Conservation (phyloP, 2,329 filamentous ascomycete species). For the Cladosporium oxysporum region DNA sequence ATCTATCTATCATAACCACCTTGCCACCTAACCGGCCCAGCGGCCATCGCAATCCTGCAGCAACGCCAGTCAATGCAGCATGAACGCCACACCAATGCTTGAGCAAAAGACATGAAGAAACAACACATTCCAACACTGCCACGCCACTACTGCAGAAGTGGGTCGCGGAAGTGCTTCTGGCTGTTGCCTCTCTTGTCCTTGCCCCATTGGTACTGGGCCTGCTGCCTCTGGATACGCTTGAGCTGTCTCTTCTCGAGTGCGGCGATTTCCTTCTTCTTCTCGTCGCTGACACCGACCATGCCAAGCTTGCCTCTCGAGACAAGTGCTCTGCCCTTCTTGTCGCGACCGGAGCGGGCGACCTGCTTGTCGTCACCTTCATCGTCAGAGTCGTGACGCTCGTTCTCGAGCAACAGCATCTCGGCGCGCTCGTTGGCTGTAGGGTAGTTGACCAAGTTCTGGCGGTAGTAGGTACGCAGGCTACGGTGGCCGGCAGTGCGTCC, state of each 20-base stretch:
- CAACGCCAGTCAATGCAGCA: slow-evolving; percentile 11
- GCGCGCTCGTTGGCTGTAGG: slow-evolving; percentile 76
- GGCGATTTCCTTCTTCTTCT: slow-evolving; percentile 69
- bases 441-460: slow-evolving; percentile 87
- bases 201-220: slow-evolving; percentile 62
- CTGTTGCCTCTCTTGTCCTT: slow-evolving; percentile 74
- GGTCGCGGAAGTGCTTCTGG: slow-evolving; percentile 73
- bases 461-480: slow-evolving; percentile 82
- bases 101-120: not conserved
- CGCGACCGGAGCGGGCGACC: slow-evolving; percentile 35
- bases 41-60: not conserved
- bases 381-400: slow-evolving; percentile 47
- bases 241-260: slow-evolving; percentile 69
- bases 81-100: slow-evolving; percentile 8
- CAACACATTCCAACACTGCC: not conserved
- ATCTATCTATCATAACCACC: not conserved
- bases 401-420: slow-evolving; percentile 63
- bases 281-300: slow-evolving; percentile 75
- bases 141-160: slow-evolving; percentile 37
- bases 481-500: slow-evolving; percentile 89
- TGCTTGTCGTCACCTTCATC: slow-evolving; percentile 47
- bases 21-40: not conserved
- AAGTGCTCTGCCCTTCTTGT: slow-evolving; percentile 41
- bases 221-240: slow-evolving; percentile 59
- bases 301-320: slow-evolving; percentile 70